These are phyloP conservation scores for Blastobotrys persicus DNA, from an alignment of 1,139 yeast species.

Conservation along the genomic window DNA sequence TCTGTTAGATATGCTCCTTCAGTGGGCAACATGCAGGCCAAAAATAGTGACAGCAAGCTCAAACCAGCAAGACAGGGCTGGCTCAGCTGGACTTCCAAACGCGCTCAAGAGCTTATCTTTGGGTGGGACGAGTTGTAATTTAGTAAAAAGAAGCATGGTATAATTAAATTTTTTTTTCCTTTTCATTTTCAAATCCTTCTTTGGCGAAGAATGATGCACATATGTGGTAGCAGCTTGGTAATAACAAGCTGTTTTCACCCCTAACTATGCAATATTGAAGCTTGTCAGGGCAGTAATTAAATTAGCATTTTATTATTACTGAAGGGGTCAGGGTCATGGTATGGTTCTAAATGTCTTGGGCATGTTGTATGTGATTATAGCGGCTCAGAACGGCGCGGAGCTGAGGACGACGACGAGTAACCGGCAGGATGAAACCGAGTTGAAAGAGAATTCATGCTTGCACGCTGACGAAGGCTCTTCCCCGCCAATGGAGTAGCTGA, in stretches of 20 bases:
- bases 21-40: constrained; percentile 22
- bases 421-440: constrained; percentile 5
- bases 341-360: too few species aligned
- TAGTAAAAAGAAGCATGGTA: too few species aligned
- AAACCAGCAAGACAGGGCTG: constrained; percentile 28
- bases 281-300: too few species aligned
- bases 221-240: too few species aligned
- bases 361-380: neutral
- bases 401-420: neutral
- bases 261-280: too few species aligned
- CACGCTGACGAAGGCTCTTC: constrained; percentile 5
- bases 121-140: constrained; percentile 56
- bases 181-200: too few species aligned
- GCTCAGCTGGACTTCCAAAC: constrained; percentile 38
- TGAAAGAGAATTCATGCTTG: constrained; percentile 6
- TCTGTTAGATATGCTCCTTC: constrained; percentile 20
- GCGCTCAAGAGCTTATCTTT: constrained; percentile 44
- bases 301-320: too few species aligned
- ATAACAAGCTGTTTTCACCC: too few species aligned
- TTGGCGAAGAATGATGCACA: too few species aligned
- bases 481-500: neutral
- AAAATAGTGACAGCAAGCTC: constrained; percentile 10
- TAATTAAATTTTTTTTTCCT: neutral
- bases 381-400: neutral
- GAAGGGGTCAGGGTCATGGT: too few species aligned